Conservation (phyloP, 306 rosid species). For the Betula pendula region DNA sequence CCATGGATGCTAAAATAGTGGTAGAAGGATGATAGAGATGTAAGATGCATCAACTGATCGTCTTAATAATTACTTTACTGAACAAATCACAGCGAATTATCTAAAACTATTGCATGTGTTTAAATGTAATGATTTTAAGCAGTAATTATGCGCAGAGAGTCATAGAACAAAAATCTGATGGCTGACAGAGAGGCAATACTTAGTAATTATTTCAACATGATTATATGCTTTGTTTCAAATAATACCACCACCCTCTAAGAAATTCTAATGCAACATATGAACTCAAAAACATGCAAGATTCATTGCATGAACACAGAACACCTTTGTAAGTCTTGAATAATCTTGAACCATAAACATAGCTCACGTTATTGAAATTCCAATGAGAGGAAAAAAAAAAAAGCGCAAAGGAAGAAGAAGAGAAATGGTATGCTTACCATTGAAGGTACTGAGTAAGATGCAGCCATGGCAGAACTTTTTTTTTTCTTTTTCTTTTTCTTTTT, state of each 20-base stretch:
- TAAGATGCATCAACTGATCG: too few species aligned
- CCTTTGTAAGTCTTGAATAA: neutral
- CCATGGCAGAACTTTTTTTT: constrained; percentile 52
- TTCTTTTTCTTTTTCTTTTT: neutral
- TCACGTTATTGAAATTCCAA: neutral
- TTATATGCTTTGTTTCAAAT: neutral
- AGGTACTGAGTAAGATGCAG: constrained; percentile 78
- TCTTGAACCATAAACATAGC: neutral
- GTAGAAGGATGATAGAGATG: too few species aligned
- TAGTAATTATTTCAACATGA: neutral
- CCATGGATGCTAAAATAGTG: too few species aligned
- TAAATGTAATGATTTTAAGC: neutral
- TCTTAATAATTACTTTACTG: too few species aligned
- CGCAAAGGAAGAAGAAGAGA: neutral
- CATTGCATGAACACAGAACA: neutral
- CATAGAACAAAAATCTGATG: neutral
- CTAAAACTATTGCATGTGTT: too few species aligned
- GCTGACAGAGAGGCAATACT: neutral
- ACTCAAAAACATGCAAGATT: neutral
- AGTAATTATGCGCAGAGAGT: neutral
- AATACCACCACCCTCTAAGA: neutral
- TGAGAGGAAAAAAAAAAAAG: neutral
- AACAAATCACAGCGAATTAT: too few species aligned
- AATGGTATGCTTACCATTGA: constrained; percentile 56
- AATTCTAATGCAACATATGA: neutral